Percentiles rank a stretch among this genome's conserved stretches.
Conservation (phyloP, 2,329 filamentous ascomycete genomes). For the Knufia petricola region DNA sequence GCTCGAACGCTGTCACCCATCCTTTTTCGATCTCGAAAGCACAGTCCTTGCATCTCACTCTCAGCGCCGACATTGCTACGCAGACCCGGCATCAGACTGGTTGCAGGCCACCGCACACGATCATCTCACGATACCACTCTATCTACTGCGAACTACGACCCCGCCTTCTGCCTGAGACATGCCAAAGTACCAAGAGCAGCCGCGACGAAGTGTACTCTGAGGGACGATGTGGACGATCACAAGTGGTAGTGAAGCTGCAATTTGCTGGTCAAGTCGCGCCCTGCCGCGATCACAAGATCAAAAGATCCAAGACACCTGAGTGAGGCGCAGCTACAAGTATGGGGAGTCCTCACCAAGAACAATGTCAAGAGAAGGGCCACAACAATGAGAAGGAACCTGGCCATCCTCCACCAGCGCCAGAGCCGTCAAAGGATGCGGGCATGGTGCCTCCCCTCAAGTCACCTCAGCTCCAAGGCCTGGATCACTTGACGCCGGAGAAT, state of each 20-base stretch:
- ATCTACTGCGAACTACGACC: background rate
- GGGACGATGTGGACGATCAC: conserved; percentile 1
- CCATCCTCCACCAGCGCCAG: conserved; percentile 19
- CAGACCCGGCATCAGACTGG: no score
- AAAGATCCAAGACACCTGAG: background rate
- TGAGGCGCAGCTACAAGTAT: background rate
- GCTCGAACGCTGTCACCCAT: background rate
- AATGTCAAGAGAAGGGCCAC: background rate
- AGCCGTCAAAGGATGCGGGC: conserved; percentile 23
- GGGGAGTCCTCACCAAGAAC: conserved; percentile 8
- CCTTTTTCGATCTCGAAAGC: background rate
- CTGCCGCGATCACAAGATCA: background rate
- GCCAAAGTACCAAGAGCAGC: background rate
- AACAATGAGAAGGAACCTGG: background rate
- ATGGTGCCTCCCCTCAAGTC: conserved; percentile 21
- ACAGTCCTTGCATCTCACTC: background rate
- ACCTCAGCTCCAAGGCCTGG: conserved; percentile 29
- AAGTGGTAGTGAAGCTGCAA: conserved; percentile 1
- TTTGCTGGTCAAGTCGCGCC: background rate
- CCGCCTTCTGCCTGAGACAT: background rate
- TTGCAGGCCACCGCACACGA: no score
- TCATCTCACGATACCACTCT: no score
- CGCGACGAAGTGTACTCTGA: background rate
- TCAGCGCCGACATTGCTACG: background rate
- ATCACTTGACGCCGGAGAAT: conserved; percentile 22